A percentile compares a stretch with the other conserved stretches of the same genome.
phyloP scores from a whole-genome alignment of 768 basidiomycete species.

The Psilocybe tampanensis region DNA sequence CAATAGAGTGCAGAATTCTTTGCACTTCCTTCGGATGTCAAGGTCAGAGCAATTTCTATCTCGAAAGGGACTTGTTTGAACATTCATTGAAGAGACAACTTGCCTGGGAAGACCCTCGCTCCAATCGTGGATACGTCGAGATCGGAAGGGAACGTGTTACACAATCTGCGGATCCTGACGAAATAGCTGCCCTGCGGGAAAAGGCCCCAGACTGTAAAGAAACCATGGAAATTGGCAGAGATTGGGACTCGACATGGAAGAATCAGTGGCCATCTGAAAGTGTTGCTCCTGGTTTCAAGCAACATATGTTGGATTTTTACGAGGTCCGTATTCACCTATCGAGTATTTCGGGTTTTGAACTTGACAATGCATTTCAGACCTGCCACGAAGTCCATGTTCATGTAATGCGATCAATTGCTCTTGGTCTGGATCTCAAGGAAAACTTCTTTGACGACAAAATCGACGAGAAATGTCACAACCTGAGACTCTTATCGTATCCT shows the following conservation, averaged over 20 bases:
- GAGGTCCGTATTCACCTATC: slow-evolving; percentile 40
- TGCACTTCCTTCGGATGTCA: slow-evolving; percentile 56
- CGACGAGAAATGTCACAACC: slow-evolving; percentile 77
- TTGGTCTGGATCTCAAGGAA: slow-evolving; percentile 76
- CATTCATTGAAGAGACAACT: slow-evolving; percentile 48
- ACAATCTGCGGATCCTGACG: slow-evolving; percentile 65
- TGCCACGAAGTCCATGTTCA: slow-evolving; percentile 76
- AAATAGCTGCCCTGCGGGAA: slow-evolving; percentile 73
- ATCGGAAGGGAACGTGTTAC: slow-evolving; percentile 87
- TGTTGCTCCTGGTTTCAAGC: slow-evolving; percentile 67
- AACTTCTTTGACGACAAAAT: slow-evolving; percentile 76
- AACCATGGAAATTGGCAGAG: slow-evolving; percentile 87
- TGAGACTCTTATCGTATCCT: slow-evolving; percentile 82
- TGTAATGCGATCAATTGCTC: slow-evolving; percentile 75
- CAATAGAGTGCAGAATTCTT: slow-evolving; percentile 82
- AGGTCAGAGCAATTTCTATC: slow-evolving; percentile 40
- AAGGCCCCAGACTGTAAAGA: slow-evolving; percentile 85
- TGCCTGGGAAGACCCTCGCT: slow-evolving; percentile 86
- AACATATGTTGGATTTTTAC: slow-evolving; percentile 75
- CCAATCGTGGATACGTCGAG: slow-evolving; percentile 84
- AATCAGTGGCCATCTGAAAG: slow-evolving; percentile 78
- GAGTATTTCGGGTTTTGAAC: background rate
- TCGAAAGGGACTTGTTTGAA: background rate
- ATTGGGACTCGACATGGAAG: slow-evolving; percentile 76
- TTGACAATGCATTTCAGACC: slow-evolving; percentile 44